phyloP scores from a whole-genome alignment of 805 yeast species.

The Metahyphopichia silvanorum region DNA sequence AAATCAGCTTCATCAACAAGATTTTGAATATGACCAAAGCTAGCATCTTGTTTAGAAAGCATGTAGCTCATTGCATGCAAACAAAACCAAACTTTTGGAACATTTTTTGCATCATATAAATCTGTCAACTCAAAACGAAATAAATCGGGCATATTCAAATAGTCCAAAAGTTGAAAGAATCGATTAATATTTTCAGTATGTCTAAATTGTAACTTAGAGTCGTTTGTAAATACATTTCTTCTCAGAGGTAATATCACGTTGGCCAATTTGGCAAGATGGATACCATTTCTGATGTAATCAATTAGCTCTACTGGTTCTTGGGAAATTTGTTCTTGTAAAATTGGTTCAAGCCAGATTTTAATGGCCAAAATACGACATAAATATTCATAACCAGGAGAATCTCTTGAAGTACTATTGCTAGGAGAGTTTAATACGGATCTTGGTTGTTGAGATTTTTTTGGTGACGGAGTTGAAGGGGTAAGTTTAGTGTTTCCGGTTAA shows the following conservation, averaged over 20 bases:
- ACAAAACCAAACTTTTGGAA: constrained; percentile 92
- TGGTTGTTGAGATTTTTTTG: constrained; percentile 1
- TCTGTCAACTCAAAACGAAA: constrained; percentile 92
- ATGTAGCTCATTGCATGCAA: constrained; percentile 83
- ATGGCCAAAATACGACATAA: constrained; percentile 78
- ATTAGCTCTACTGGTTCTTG: constrained; percentile 55
- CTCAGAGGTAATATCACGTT: constrained; percentile 63
- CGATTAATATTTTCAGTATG: constrained; percentile 91
- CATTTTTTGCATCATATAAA: constrained; percentile 83
- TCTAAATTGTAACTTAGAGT: constrained; percentile 64
- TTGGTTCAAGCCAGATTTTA: constrained; percentile 72
- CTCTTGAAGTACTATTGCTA: constrained; percentile 22
- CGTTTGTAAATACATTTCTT: constrained; percentile 57
- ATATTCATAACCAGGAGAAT: constrained; percentile 60
- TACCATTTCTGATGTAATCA: constrained; percentile 78
- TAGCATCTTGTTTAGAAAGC: constrained; percentile 50
- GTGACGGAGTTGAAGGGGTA: constrained; percentile 6
- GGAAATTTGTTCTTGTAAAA: constrained; percentile 56
- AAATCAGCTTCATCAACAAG: constrained; percentile 63
- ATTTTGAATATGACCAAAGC: constrained; percentile 59
- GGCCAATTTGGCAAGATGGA: constrained; percentile 75
- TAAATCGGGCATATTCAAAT: constrained; percentile 76
- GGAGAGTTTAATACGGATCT: constrained; percentile 26
- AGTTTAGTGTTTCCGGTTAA: constrained; percentile 6
- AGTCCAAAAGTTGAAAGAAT: constrained; percentile 69